Conservation (phyloP, 768 basidiomycete genomes). For the Inosperma sp. region DNA sequence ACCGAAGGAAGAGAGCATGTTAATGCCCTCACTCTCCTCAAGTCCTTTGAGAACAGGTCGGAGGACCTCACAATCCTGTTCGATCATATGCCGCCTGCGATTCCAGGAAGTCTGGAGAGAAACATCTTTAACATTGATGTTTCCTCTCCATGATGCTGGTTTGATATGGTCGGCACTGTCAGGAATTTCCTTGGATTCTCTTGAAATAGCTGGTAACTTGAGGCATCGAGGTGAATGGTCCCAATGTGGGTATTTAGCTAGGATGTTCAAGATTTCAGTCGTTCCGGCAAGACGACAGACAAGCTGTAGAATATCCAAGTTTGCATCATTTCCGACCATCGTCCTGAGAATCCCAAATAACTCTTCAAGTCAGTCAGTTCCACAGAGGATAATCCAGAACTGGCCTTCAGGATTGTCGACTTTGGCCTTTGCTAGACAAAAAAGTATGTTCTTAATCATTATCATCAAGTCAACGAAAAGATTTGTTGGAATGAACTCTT, state of each 20-base stretch:
- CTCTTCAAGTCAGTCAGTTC: slow-evolving; percentile 32
- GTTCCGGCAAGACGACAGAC: slow-evolving; percentile 23
- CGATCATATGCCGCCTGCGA: slow-evolving; percentile 15
- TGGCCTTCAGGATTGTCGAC: slow-evolving; percentile 23
- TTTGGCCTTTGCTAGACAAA: slow-evolving; percentile 29
- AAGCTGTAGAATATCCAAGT: slow-evolving; percentile 24
- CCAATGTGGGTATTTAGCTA: slow-evolving; percentile 33
- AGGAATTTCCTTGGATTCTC: slow-evolving; percentile 19
- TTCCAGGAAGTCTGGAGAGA: slow-evolving; percentile 30
- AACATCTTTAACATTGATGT: slow-evolving; percentile 22
- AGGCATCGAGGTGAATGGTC: slow-evolving; percentile 30
- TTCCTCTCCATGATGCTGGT: slow-evolving; percentile 28
- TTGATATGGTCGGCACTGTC: slow-evolving; percentile 28
- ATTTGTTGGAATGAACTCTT: slow-evolving; percentile 20
- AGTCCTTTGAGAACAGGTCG: not conserved
- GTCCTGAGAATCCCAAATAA: slow-evolving; percentile 31
- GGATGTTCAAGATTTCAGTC: slow-evolving; percentile 28
- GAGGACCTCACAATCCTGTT: not conserved
- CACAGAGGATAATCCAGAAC: slow-evolving; percentile 34
- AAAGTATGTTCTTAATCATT: slow-evolving; percentile 7
- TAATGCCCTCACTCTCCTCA: not conserved
- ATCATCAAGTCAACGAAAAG: slow-evolving; percentile 25
- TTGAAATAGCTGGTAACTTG: slow-evolving; percentile 20
- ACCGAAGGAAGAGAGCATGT: slow-evolving; percentile 19
- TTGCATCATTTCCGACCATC: slow-evolving; percentile 29